phyloP scores from a whole-genome alignment of 2,329 filamentous ascomycete genomes.

The Xylariaceae sp. region DNA sequence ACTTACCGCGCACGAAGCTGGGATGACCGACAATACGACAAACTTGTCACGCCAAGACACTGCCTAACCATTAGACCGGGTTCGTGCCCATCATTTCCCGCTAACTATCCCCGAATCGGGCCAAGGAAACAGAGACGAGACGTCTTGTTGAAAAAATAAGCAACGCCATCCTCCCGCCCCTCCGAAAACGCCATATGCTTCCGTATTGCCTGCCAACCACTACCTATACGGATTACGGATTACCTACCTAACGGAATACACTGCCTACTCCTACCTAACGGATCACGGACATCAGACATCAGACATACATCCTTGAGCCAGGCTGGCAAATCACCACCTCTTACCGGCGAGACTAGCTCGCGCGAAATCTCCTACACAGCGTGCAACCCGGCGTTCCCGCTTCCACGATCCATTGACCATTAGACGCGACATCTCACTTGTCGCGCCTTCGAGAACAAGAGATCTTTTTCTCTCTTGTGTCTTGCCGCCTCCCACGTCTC shows the following conservation, averaged over 20 bases:
- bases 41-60: slow-evolving; percentile 9
- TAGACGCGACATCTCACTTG: slow-evolving; percentile 26
- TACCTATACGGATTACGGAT: too few relatives aligned
- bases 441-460: slow-evolving; percentile 31
- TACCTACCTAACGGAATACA: too few relatives aligned
- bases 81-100: slow-evolving; percentile 5
- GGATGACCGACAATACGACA: background rate
- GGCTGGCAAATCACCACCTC: slow-evolving; percentile 13
- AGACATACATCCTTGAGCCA: slow-evolving; percentile 2
- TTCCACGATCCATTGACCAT: slow-evolving; percentile 17
- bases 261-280: too few relatives aligned
- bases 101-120: slow-evolving; percentile 25
- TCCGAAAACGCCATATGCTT: slow-evolving; percentile 16
- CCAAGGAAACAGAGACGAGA: slow-evolving; percentile 13
- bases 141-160: slow-evolving; percentile 15
- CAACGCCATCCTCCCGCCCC: slow-evolving; percentile 17
- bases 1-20: background rate
- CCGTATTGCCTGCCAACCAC: too few relatives aligned
- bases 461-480: slow-evolving; percentile 21
- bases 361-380: slow-evolving; percentile 15
- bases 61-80: slow-evolving; percentile 4
- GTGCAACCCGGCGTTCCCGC: slow-evolving; percentile 10
- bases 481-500: slow-evolving; percentile 20
- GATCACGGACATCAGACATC: background rate
- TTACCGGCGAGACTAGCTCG: slow-evolving; percentile 12